These are phyloP conservation scores for Pinus albicaulis DNA, from an alignment of 75 land plant species.

Conservation along the genomic window DNA sequence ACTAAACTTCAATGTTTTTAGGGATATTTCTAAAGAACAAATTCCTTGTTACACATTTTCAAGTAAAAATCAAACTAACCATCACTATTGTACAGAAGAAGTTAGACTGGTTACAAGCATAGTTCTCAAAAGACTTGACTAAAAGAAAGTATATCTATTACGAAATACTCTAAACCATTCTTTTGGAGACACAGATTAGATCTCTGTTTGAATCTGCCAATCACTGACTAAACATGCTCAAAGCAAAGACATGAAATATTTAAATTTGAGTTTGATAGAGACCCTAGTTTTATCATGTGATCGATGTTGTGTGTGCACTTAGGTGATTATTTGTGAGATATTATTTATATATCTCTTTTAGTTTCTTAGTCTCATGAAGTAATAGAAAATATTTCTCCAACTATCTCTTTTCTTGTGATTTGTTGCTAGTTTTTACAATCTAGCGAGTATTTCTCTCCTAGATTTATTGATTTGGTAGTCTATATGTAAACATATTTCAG, in stretches of 20 bases:
- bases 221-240: neutral
- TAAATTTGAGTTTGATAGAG: neutral
- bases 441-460: too few relatives aligned
- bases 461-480: too few relatives aligned
- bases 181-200: neutral
- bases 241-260: neutral
- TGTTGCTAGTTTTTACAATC: too few relatives aligned
- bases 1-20: neutral
- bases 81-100: neutral
- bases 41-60: neutral
- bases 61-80: neutral
- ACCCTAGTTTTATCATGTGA: too few relatives aligned
- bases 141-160: neutral
- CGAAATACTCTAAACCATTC: neutral
- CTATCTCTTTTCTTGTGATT: too few relatives aligned
- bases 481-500: too few relatives aligned
- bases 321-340: too few relatives aligned
- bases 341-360: too few relatives aligned
- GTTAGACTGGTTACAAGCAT: neutral
- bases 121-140: neutral
- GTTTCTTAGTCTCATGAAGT: too few relatives aligned
- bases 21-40: neutral
- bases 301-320: too few relatives aligned
- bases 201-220: too few relatives aligned
- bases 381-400: too few relatives aligned